Percentiles rank a stretch among this genome's conserved stretches.
phyloP scores from a whole-genome alignment of 805 yeast genomes.

The Ogataea neopini region DNA sequence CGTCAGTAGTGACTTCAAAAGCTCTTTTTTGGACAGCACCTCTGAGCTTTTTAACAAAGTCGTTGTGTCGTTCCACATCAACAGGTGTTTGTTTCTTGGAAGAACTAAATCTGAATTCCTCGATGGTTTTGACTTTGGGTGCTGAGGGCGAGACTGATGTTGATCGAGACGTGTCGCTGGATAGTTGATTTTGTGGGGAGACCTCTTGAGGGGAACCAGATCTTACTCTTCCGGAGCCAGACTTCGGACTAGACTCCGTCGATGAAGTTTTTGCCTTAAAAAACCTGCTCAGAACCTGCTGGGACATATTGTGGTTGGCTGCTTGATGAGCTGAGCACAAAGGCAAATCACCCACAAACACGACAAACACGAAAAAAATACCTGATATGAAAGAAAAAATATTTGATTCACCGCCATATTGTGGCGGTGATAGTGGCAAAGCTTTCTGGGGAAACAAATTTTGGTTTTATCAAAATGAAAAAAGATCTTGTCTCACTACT shows the following conservation, averaged over 20 bases:
- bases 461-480: background rate
- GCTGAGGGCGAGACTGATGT: background rate
- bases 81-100: background rate
- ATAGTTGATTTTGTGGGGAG: background rate
- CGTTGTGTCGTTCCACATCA: background rate
- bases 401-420: background rate
- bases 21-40: slow-evolving; percentile 9
- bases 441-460: background rate
- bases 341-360: slow-evolving; percentile 2
- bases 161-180: background rate
- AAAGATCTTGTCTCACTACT: too few species aligned
- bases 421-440: slow-evolving; percentile 1
- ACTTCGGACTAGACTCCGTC: background rate
- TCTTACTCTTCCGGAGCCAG: background rate
- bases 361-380: background rate
- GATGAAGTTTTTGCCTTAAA: slow-evolving; percentile 11
- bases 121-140: background rate
- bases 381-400: background rate
- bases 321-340: too few species aligned
- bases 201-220: background rate
- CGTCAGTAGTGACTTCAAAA: background rate
- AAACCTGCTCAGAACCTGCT: slow-evolving; percentile 28
- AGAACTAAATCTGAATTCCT: slow-evolving; percentile 1
- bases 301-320: slow-evolving; percentile 26
- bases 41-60: slow-evolving; percentile 6